phyloP scores from a whole-genome alignment of 768 basidiomycete genomes.

The Leccinum uliginosum region DNA sequence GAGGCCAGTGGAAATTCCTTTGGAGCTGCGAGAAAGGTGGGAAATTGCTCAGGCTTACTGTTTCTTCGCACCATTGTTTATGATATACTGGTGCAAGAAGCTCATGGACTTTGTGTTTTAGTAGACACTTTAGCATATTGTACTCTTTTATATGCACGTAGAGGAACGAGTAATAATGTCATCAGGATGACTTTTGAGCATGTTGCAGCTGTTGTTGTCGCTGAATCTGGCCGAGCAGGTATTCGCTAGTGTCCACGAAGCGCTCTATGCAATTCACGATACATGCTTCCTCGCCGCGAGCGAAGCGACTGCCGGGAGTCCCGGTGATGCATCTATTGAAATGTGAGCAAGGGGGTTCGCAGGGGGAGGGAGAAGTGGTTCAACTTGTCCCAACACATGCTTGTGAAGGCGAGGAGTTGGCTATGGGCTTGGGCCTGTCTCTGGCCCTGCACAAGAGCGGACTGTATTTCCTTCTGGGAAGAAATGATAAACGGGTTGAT shows the following conservation, averaged over 20 bases:
- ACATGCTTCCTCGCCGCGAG: conserved; percentile 75
- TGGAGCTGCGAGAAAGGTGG: conserved; percentile 47
- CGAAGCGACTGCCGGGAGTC: conserved; percentile 73
- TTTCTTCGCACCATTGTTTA: conserved; percentile 59
- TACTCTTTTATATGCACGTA: conserved; percentile 9
- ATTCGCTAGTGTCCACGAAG: conserved; percentile 83
- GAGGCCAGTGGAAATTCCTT: conserved; percentile 48
- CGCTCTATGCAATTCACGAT: conserved; percentile 87
- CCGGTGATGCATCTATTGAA: conserved; percentile 71
- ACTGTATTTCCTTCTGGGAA: conserved; percentile 72
- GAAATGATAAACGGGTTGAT: conserved; percentile 1
- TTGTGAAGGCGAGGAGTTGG: conserved; percentile 72
- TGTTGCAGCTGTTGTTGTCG: conserved; percentile 48
- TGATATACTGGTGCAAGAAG: conserved; percentile 46
- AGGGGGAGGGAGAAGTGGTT: conserved; percentile 23
- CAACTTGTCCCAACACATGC: conserved; percentile 91
- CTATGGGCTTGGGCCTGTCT: conserved; percentile 79
- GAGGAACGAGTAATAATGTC: background rate
- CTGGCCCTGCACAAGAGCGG: conserved; percentile 74
- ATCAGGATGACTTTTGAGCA: conserved; percentile 19
- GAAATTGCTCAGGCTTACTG: conserved; percentile 68
- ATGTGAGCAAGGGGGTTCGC: conserved; percentile 3
- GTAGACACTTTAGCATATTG: conserved; percentile 6
- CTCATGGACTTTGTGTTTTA: conserved; percentile 24
- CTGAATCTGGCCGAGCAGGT: conserved; percentile 67